Percentiles rank a stretch among this genome's conserved stretches.
Conservation (phyloP, 2,329 filamentous ascomycete species). For the Elsinoe perseae region DNA sequence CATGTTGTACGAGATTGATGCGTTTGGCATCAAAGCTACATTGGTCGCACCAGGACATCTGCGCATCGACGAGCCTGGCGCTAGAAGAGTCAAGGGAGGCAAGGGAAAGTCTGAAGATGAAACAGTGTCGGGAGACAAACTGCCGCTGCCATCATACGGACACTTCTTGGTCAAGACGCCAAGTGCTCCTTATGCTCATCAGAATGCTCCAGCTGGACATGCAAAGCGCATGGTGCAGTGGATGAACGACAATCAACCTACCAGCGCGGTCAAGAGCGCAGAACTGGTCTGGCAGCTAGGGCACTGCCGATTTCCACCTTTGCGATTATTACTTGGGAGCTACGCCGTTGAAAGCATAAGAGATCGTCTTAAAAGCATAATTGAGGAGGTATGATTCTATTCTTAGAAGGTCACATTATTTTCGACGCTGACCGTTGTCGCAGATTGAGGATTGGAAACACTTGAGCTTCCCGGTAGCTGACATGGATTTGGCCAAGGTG, state of each 20-base stretch:
- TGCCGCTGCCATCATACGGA: slow-evolving; percentile 65
- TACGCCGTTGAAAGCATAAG: slow-evolving; percentile 95
- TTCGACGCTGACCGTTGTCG: neutral
- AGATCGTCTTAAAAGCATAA: slow-evolving; percentile 80
- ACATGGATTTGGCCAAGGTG: slow-evolving; percentile 24
- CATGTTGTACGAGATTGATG: slow-evolving; percentile 90
- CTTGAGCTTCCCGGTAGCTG: slow-evolving; percentile 29
- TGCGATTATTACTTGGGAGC: slow-evolving; percentile 77
- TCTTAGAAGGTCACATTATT: neutral
- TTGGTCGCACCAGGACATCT: slow-evolving; percentile 88
- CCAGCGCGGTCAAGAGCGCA: slow-evolving; percentile 84
- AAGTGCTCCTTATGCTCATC: slow-evolving; percentile 69
- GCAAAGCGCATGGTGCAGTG: slow-evolving; percentile 88
- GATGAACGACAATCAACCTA: slow-evolving; percentile 86
- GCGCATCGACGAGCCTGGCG: slow-evolving; percentile 61
- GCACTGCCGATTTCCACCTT: slow-evolving; percentile 87
- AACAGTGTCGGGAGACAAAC: slow-evolving; percentile 24
- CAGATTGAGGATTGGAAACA: slow-evolving; percentile 36
- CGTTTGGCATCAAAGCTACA: slow-evolving; percentile 87
- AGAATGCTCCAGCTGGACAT: slow-evolving; percentile 77
- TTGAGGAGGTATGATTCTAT: slow-evolving; percentile 63
- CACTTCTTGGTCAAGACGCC: slow-evolving; percentile 87
- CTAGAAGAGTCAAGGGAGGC: slow-evolving; percentile 7
- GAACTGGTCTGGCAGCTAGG: slow-evolving; percentile 90
- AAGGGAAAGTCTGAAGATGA: slow-evolving; percentile 29